Evolutionary conservation across 257 asterid species (phyloP).

Genomic region (Henckelia pumila): DNA sequence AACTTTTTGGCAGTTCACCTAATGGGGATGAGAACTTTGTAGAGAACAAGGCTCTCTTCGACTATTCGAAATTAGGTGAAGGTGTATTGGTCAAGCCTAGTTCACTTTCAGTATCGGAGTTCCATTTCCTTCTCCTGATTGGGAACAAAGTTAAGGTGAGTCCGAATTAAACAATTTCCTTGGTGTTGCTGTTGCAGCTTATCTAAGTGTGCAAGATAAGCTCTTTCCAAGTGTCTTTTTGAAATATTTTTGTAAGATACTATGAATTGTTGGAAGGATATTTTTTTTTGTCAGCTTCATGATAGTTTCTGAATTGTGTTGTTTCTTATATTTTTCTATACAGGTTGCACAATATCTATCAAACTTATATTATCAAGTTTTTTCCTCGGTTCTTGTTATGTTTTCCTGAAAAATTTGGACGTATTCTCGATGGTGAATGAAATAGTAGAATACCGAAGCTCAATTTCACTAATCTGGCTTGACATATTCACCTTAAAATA

Average conservation of each 20-base stretch:
- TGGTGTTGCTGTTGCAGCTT: constrained; percentile 26
- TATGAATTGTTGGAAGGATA: constrained; percentile 17
- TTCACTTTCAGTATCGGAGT: constrained; percentile 89
- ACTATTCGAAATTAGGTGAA: constrained; percentile 77
- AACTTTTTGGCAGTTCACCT: constrained; percentile 59
- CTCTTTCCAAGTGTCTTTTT: constrained; percentile 16
- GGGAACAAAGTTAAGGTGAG: constrained; percentile 95
- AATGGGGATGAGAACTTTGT: constrained; percentile 96
- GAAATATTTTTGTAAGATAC: constrained; percentile 10
- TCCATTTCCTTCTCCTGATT: constrained; percentile 93
- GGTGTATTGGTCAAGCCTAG: constrained; percentile 85
- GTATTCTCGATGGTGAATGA: neutral
- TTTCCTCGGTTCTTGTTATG: neutral
- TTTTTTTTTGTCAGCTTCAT: neutral
- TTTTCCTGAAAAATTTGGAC: neutral
- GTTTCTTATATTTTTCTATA: neutral
- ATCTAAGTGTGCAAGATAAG: constrained; percentile 9
- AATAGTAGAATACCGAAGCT: constrained; percentile 5
- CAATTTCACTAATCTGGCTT: constrained; percentile 8
- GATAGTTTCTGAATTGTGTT: constrained; percentile 9
- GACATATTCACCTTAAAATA: constrained; percentile 12
- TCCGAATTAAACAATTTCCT: constrained; percentile 22
- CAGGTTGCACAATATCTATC: constrained; percentile 12
- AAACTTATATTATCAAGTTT: constrained; percentile 9
- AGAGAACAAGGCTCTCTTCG: constrained; percentile 97